phyloP scores from a whole-genome alignment of 2,329 filamentous ascomycete genomes.

The Phyllosticta citrichinensis region DNA sequence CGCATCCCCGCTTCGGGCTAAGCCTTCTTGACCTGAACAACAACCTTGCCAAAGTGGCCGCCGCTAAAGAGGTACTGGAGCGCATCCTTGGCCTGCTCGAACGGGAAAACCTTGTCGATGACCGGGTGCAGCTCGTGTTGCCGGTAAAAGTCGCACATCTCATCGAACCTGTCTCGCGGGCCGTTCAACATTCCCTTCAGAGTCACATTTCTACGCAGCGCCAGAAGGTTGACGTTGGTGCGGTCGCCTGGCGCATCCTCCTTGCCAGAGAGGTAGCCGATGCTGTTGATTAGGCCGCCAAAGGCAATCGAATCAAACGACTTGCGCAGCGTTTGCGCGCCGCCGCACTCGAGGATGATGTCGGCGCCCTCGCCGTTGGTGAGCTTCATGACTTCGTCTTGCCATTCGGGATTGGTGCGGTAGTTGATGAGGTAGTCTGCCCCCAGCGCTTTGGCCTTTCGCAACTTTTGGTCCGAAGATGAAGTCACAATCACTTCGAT shows the following conservation, averaged over 20 bases:
- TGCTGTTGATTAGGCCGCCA: slow-evolving; percentile 31
- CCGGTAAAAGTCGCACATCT: slow-evolving; percentile 33
- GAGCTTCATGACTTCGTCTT: slow-evolving; percentile 43
- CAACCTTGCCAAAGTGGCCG: slow-evolving; percentile 32
- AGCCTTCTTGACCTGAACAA: slow-evolving; percentile 21
- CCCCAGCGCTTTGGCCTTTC: slow-evolving; percentile 45
- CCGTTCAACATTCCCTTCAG: slow-evolving; percentile 54
- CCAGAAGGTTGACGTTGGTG: slow-evolving; percentile 50
- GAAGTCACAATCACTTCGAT: slow-evolving; percentile 32
- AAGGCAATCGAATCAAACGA: slow-evolving; percentile 34
- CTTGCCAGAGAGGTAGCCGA: slow-evolving; percentile 41
- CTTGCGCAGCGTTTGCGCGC: slow-evolving; percentile 39
- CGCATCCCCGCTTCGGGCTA: not conserved
- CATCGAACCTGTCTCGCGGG: slow-evolving; percentile 43
- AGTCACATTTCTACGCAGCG: slow-evolving; percentile 41
- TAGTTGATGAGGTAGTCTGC: slow-evolving; percentile 54
- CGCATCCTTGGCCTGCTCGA: slow-evolving; percentile 23
- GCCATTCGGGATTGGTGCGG: slow-evolving; percentile 48
- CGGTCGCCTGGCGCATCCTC: slow-evolving; percentile 45
- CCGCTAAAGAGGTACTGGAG: slow-evolving; percentile 24
- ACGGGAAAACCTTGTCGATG: slow-evolving; percentile 31
- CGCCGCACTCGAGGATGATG: slow-evolving; percentile 43
- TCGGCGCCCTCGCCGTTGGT: slow-evolving; percentile 34
- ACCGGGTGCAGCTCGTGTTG: slow-evolving; percentile 32
- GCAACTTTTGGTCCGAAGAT: slow-evolving; percentile 12